Evolutionary conservation across 2,329 filamentous ascomycete genomes (phyloP).

Genomic region (Coniochaeta sp.): DNA sequence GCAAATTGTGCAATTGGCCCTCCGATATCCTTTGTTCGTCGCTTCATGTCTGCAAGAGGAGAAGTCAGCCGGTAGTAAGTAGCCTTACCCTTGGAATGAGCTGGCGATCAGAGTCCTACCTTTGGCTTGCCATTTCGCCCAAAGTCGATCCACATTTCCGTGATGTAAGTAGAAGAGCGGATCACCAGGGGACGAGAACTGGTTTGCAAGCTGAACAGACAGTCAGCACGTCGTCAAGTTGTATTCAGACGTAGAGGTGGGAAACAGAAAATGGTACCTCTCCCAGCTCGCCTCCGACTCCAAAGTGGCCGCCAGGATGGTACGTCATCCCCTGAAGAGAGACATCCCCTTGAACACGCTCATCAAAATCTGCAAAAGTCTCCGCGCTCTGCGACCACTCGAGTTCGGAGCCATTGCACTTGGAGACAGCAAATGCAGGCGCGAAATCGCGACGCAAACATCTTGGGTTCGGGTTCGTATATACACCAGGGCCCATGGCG

Average conservation of each 20-base stretch:
- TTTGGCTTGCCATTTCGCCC: slow-evolving; percentile 16
- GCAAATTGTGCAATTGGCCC: slow-evolving; percentile 23
- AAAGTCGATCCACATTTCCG: slow-evolving; percentile 16
- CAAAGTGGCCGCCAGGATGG: slow-evolving; percentile 15
- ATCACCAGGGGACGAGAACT: slow-evolving; percentile 18
- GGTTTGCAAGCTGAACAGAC: slow-evolving; percentile 12
- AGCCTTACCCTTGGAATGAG: not conserved
- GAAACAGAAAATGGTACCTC: slow-evolving; percentile 4
- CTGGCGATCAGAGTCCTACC: not conserved
- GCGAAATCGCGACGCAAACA: slow-evolving; percentile 2
- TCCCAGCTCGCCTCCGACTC: slow-evolving; percentile 14
- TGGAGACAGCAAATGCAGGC: not conserved
- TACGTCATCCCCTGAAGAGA: slow-evolving; percentile 7
- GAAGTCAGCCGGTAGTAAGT: not conserved
- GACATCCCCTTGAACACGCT: not conserved
- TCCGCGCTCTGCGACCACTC: not conserved
- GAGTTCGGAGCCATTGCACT: not conserved
- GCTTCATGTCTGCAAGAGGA: not conserved
- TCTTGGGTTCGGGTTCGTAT: not conserved
- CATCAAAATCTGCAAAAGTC: not conserved
- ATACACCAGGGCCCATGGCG: not conserved
- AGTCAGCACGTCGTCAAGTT: not conserved
- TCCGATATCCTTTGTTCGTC: slow-evolving; percentile 19
- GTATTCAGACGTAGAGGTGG: not conserved
- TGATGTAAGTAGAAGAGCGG: slow-evolving; percentile 27